Conservation (phyloP, 148 eudicot genomes). For the Persicaria maculosa region DNA sequence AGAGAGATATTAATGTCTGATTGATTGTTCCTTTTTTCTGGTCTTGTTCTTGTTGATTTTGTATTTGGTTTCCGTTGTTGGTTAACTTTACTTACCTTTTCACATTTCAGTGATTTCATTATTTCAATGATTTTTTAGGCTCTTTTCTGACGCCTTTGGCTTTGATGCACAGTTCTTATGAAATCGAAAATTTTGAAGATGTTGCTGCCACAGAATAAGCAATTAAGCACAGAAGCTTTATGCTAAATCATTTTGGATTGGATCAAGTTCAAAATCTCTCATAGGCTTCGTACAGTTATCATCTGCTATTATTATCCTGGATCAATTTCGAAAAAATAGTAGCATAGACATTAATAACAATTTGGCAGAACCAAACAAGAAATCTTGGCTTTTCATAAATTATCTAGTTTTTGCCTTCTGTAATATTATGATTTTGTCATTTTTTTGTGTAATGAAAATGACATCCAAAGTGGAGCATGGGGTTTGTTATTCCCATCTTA, state of each 20-base stretch:
- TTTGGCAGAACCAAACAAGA: not conserved
- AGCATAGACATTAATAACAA: not conserved
- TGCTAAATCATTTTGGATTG: conserved; percentile 5
- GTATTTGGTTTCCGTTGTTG: not conserved
- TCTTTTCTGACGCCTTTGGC: not conserved
- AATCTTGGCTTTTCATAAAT: not conserved
- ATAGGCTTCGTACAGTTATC: not conserved
- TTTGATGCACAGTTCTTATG: not conserved
- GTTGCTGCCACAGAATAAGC: not conserved
- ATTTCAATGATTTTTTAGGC: not conserved
- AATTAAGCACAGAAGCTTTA: not conserved
- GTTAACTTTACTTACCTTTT: not conserved
- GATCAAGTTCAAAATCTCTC: not conserved
- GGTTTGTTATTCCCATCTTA: not conserved
- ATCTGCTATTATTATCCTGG: not conserved
- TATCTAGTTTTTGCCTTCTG: not conserved
- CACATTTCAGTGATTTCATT: not conserved
- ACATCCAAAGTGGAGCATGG: not conserved
- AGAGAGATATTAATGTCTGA: not conserved
- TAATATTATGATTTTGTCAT: not conserved
- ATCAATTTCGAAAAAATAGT: not conserved
- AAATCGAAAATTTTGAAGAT: not conserved
- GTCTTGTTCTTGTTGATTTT: not conserved
- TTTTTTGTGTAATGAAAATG: not conserved
- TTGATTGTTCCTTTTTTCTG: not conserved